Base-by-base conservation (phyloP, 768 basidiomycete genomes). In the Lactarius quietus region DNA sequence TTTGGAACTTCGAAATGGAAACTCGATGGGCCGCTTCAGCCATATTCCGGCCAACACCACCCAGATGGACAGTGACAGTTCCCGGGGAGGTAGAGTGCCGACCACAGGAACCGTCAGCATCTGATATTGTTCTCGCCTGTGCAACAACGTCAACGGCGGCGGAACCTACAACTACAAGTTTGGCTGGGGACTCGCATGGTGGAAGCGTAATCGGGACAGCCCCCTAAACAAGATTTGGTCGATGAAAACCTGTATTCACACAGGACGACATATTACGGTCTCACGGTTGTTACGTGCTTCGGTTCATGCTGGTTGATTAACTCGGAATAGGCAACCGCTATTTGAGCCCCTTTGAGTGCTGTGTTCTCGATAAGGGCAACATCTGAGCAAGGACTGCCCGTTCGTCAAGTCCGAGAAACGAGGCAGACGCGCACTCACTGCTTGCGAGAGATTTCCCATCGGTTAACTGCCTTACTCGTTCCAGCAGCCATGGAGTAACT, bases 41-140 rank as follows among this genome's bases (percentile, higher is more conserved):
- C 51, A 99, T 85, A 73, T 99, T 99, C n/a, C 95, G 87, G 1
- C 85, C 95, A 17, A 99, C 96, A 33, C 96, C 96, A 1, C 96
- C 96, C 6, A 92, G 78, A 0, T 89, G 83, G 43, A 95, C 66
- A 18, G 80, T 77, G 29, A 98, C 85, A 15, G 74, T 78, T 12
- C 97, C 97, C 0, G 94, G 93, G 14, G 83, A 83, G 0, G 95
- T 98, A 0, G 93, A 90, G 62, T 86, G 81, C 15, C 81, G 74
- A n/a, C 78, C 74, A 38, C 80, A 69, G 36, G 76, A 71, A 1
- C 73, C 72, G 26, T 77, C 72, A 18, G 74, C 62, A 39, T 63
- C 59, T 6, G 64, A 54, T 8, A 72, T 54, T 33, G 77, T 74
- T n/a, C 66, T 62, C 59, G 82, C 80, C 26, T 75, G 76, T 5